Evolutionary conservation across 2,329 filamentous ascomycete genomes (phyloP).

Genomic region (Geosmithia putterillii): DNA sequence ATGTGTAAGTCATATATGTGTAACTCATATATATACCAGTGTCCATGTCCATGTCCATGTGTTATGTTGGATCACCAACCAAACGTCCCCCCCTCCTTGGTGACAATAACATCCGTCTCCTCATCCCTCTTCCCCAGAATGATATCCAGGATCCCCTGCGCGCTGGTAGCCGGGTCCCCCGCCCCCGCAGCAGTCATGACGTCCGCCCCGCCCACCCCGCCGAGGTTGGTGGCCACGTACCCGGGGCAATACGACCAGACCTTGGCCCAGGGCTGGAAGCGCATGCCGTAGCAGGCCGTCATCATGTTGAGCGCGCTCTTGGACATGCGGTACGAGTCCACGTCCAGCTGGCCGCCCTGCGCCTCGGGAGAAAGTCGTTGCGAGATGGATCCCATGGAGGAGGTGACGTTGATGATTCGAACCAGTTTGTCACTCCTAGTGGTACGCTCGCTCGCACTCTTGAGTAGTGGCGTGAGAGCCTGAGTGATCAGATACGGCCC

Average conservation of each 20-base stretch:
- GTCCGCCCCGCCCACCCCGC: constrained; percentile 8
- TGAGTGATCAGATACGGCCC: constrained; percentile 15
- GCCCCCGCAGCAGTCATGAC: neutral
- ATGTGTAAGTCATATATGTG: too few relatives aligned
- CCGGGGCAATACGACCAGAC: constrained; percentile 20
- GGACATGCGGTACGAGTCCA: constrained; percentile 2
- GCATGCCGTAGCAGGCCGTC: constrained; percentile 13
- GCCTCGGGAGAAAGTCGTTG: constrained; percentile 3
- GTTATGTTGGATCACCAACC: constrained; percentile 1
- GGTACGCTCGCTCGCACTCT: constrained; percentile 7
- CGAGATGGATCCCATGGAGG: constrained; percentile 17
- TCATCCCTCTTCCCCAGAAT: constrained; percentile 1
- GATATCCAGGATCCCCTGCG: neutral
- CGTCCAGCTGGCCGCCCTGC: neutral
- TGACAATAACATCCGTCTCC: neutral
- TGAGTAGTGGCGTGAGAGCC: constrained; percentile 16
- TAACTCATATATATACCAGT: neutral
- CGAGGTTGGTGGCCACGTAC: constrained; percentile 17
- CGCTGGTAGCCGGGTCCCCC: neutral
- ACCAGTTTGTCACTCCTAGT: constrained; percentile 5
- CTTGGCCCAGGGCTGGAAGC: constrained; percentile 15
- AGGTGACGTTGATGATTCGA: constrained; percentile 19
- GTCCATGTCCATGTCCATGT: neutral
- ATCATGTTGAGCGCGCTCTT: constrained; percentile 14
- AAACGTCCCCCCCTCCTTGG: neutral